phyloP scores from a whole-genome alignment of 257 asterid genomes.

The Paulownia fortunei region DNA sequence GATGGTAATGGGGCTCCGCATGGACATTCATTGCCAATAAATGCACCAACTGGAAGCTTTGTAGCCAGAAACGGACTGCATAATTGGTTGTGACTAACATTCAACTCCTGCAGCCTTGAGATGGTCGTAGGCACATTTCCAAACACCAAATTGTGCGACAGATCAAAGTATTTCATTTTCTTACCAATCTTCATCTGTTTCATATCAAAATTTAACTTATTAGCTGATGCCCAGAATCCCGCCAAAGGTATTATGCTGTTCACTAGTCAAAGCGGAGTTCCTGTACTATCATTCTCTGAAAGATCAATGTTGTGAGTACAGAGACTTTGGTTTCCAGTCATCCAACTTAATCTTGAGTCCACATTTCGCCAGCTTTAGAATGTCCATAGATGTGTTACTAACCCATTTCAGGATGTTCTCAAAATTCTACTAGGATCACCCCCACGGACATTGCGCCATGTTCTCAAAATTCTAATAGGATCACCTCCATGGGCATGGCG shows the following conservation, averaged over 20 bases:
- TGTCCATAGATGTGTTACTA: slow-evolving; percentile 30
- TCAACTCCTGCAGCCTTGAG: slow-evolving; percentile 41
- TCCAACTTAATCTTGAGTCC: slow-evolving; percentile 49
- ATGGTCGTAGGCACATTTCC: slow-evolving; percentile 48
- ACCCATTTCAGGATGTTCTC: slow-evolving; percentile 46
- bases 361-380: slow-evolving; percentile 51
- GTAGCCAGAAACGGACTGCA: slow-evolving; percentile 53
- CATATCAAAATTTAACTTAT: slow-evolving; percentile 44
- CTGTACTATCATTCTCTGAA: slow-evolving; percentile 45
- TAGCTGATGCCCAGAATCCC: slow-evolving; percentile 50
- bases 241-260: slow-evolving; percentile 11
- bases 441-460: no score
- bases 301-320: slow-evolving; percentile 43
- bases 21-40: slow-evolving; percentile 46
- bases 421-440: no score
- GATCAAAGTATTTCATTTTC: slow-evolving; percentile 42
- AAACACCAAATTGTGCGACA: slow-evolving; percentile 45
- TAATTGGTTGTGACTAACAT: slow-evolving; percentile 50
- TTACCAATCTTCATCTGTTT: slow-evolving; percentile 36
- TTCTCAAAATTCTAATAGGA: no score
- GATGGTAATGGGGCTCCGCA: slow-evolving; percentile 54
- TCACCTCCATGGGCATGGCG: no score
- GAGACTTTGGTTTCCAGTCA: slow-evolving; percentile 43
- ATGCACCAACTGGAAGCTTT: slow-evolving; percentile 40
- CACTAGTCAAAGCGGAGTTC: slow-evolving; percentile 43